Conservation (phyloP, 176 grass and related monocot species). For the Tillandsia leiboldiana region DNA sequence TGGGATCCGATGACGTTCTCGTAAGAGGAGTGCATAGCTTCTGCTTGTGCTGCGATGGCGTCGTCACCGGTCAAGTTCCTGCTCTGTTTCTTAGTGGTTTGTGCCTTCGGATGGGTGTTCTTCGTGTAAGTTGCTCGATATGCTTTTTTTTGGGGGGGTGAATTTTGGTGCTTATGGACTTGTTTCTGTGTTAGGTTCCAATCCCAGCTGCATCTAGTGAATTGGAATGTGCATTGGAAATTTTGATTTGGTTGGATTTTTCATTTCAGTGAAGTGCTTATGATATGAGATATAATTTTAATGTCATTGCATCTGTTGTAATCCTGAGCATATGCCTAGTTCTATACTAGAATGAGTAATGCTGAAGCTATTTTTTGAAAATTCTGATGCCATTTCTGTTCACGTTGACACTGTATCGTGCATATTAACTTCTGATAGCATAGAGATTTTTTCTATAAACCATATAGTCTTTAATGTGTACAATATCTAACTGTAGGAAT, state of each 20-base stretch:
- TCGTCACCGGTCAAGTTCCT: conserved; percentile 13
- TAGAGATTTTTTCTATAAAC: too few relatives aligned
- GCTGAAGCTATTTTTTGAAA: too few relatives aligned
- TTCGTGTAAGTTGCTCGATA: conserved; percentile 25
- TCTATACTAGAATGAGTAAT: too few relatives aligned
- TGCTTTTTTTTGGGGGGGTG: background rate
- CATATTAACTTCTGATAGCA: too few relatives aligned
- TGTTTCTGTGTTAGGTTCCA: background rate
- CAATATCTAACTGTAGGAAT: too few relatives aligned
- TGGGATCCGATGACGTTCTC: conserved; percentile 5
- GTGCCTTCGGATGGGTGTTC: conserved; percentile 25
- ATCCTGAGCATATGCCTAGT: too few relatives aligned
- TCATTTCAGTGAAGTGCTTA: background rate
- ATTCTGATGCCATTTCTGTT: too few relatives aligned
- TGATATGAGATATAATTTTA: background rate
- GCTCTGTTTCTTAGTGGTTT: conserved; percentile 26
- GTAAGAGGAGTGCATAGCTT: background rate
- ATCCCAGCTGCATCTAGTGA: background rate
- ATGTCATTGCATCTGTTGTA: too few relatives aligned
- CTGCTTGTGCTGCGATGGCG: conserved; percentile 9
- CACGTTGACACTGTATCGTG: too few relatives aligned
- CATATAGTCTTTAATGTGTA: too few relatives aligned
- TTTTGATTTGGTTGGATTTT: background rate
- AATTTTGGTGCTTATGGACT: background rate
- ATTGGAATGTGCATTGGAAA: background rate